These are phyloP conservation scores for Penicillium sp. DNA, from an alignment of 2,329 filamentous ascomycete species.

Conservation along the genomic window DNA sequence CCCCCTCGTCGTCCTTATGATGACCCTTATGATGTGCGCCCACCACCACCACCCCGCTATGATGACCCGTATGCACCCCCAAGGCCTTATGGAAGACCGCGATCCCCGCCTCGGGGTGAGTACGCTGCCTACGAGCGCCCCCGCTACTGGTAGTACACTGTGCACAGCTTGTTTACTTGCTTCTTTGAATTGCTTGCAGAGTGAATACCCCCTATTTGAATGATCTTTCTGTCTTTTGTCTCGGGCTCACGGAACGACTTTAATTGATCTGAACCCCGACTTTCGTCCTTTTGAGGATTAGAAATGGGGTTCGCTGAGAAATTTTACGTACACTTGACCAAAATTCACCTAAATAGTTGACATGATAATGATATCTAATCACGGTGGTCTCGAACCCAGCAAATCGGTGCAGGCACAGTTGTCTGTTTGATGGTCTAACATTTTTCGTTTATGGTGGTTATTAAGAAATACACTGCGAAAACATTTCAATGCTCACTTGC, in stretches of 20 bases:
- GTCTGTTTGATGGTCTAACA: conserved; percentile 9
- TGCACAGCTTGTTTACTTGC: conserved; percentile 12
- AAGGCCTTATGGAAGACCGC: conserved; percentile 58
- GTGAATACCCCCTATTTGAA: conserved; percentile 30
- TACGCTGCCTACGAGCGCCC: conserved; percentile 51
- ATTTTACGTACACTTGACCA: conserved; percentile 1
- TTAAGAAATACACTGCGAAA: conserved; percentile 1
- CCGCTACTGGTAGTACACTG: conserved; percentile 48
- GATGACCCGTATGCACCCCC: conserved; percentile 65
- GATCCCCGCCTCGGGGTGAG: conserved; percentile 46
- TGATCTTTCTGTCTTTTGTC: conserved; percentile 14
- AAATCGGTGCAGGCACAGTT: not conserved
- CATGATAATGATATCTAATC: conserved; percentile 16
- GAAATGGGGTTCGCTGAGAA: conserved; percentile 1
- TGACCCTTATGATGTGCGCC: conserved; percentile 62
- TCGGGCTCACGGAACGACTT: conserved; percentile 9
- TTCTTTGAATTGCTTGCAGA: conserved; percentile 26
- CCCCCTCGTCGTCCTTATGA: conserved; percentile 63
- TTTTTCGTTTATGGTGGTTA: not conserved
- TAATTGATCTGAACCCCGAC: not conserved
- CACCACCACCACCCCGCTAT: conserved; percentile 58
- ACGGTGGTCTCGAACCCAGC: conserved; percentile 8
- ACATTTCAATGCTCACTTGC: not conserved
- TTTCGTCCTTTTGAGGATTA: not conserved
- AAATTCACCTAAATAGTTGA: conserved; percentile 10